These are phyloP conservation scores for Lumnitzera racemosa DNA, from an alignment of 345 rosid species.

Conservation along the genomic window DNA sequence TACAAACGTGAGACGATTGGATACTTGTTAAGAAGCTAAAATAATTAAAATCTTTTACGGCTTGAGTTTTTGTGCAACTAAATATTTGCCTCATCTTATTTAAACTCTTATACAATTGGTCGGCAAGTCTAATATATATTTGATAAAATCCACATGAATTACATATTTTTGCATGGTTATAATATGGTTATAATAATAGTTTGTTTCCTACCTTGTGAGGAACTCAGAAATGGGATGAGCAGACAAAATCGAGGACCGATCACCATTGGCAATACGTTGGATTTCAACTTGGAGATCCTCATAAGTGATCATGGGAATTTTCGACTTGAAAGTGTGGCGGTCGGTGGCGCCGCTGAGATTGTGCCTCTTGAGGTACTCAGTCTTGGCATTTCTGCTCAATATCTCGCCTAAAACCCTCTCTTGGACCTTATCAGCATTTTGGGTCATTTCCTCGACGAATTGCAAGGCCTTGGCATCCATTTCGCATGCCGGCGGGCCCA, in stretches of 20 bases:
- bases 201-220: slow-evolving; percentile 59
- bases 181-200: too few species aligned
- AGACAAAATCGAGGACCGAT: slow-evolving; percentile 74
- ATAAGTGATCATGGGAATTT: slow-evolving; percentile 65
- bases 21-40: too few species aligned
- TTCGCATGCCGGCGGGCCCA: slow-evolving; percentile 71
- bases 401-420: slow-evolving; percentile 57
- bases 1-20: too few species aligned
- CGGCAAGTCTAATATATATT: too few species aligned
- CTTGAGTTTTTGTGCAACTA: too few species aligned
- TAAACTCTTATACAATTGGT: too few species aligned
- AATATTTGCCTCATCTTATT: too few species aligned
- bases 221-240: slow-evolving; percentile 90
- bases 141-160: neutral
- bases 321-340: slow-evolving; percentile 59
- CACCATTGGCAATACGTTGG: slow-evolving; percentile 91
- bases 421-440: slow-evolving; percentile 60
- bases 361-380: slow-evolving; percentile 67
- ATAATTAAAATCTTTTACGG: too few species aligned
- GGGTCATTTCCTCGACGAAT: slow-evolving; percentile 73
- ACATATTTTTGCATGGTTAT: neutral
- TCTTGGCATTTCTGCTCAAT: slow-evolving; percentile 45
- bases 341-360: slow-evolving; percentile 52
- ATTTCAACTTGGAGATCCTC: slow-evolving; percentile 86
- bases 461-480: slow-evolving; percentile 70